A percentile compares a stretch with the other conserved stretches of the same genome.
These are phyloP conservation scores for Mortierella sp. DNA, from an alignment of 371 early-diverging fungal genomes.

Conservation along the genomic window DNA sequence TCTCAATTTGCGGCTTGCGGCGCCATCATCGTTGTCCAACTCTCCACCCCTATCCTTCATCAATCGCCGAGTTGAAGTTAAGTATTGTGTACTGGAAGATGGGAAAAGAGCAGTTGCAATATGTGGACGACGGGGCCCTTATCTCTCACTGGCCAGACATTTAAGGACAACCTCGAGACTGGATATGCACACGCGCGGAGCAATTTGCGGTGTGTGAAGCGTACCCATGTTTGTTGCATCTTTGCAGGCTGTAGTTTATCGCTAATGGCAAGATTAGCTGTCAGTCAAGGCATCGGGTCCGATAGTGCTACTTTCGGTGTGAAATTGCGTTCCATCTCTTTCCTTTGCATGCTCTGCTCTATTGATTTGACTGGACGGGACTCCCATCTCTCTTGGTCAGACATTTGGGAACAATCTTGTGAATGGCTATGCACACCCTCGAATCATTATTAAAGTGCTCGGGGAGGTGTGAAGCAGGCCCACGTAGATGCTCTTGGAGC, in stretches of 20 bases:
- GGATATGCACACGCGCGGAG: conserved; percentile 26
- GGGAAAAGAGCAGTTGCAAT: too few relatives aligned
- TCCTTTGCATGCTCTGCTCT: too few relatives aligned
- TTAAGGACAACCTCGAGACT: conserved; percentile 32
- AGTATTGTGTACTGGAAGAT: too few relatives aligned
- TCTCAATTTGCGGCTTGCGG: too few relatives aligned
- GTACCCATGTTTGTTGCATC: conserved; percentile 23
- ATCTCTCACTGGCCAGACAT: conserved; percentile 35
- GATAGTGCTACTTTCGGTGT: conserved; percentile 27
- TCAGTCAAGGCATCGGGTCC: conserved; percentile 10
- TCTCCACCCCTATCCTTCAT: too few relatives aligned
- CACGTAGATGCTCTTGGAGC: conserved; percentile 40
- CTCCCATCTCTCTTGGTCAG: conserved; percentile 37
- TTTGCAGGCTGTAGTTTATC: neutral
- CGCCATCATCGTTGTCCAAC: too few relatives aligned
- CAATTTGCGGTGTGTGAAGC: conserved; percentile 35
- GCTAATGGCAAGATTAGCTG: conserved; percentile 25
- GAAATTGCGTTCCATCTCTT: neutral
- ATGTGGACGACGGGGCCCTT: conserved; percentile 8
- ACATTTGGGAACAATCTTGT: conserved; percentile 33
- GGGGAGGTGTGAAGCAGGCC: conserved; percentile 39
- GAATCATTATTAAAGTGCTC: neutral
- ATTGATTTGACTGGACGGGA: conserved; percentile 10
- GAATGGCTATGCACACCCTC: conserved; percentile 28
- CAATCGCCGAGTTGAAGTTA: too few relatives aligned